phyloP scores from a whole-genome alignment of 441 rosid species.

The Pelargonium cotyledonis region DNA sequence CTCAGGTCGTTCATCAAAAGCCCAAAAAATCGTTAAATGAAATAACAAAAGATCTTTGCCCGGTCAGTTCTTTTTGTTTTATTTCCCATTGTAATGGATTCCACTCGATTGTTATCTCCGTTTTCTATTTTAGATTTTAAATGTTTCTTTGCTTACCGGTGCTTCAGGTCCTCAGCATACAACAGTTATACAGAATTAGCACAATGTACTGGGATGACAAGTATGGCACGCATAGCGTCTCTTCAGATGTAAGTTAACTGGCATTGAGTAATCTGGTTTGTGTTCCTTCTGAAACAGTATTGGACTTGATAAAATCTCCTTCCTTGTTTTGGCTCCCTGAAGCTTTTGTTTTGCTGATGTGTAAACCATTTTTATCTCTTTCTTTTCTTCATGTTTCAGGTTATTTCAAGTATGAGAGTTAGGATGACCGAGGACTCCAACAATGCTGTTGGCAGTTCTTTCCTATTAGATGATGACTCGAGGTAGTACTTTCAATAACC shows the following conservation, averaged over 20 bases:
- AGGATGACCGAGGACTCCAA: conserved; percentile 98
- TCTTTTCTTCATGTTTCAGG: conserved; percentile 32
- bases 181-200: conserved; percentile 89
- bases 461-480: conserved; percentile 92
- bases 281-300: conserved; percentile 86
- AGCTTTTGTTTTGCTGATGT: neutral
- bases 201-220: conserved; percentile 99
- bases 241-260: conserved; percentile 57
- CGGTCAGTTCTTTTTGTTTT: conserved; percentile 43
- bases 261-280: conserved; percentile 17
- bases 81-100: neutral
- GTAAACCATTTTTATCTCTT: neutral
- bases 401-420: conserved; percentile 88
- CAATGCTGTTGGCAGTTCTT: conserved; percentile 91
- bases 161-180: conserved; percentile 83
- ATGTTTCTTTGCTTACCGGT: neutral
- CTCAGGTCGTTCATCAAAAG: conserved; percentile 93
- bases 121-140: neutral
- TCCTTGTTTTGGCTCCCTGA: conserved; percentile 43
- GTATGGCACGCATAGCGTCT: conserved; percentile 91
- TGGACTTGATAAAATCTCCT: conserved; percentile 61
- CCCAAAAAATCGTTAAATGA: conserved; percentile 88
- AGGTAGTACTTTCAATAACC: conserved; percentile 41
- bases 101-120: conserved; percentile 4
- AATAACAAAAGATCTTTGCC: conserved; percentile 92